Conservation (phyloP, 257 asterid genomes). For the Marsdenia floribunda region DNA sequence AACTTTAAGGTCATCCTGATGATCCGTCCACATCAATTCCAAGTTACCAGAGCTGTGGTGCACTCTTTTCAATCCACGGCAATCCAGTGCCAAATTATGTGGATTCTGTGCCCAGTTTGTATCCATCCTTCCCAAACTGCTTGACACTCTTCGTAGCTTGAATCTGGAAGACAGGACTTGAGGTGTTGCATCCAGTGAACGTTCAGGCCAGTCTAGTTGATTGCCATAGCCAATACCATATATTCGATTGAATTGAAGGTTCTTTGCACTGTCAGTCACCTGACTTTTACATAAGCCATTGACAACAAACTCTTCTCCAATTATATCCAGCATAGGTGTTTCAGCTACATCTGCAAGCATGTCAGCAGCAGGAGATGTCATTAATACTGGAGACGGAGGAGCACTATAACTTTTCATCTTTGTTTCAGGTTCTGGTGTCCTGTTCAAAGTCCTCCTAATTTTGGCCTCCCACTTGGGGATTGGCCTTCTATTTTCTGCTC, state of each 20-base stretch:
- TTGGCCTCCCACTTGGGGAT: conserved; percentile 78
- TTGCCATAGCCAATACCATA: conserved; percentile 25
- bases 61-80: conserved; percentile 46
- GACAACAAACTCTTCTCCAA: conserved; percentile 23
- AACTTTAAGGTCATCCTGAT: conserved; percentile 38
- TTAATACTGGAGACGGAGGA: conserved; percentile 76
- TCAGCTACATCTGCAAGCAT: conserved; percentile 49
- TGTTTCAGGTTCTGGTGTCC: conserved; percentile 43
- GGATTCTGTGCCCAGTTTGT: conserved; percentile 23
- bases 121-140: conserved; percentile 59
- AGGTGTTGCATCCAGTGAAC: conserved; percentile 56
- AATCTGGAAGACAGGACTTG: conserved; percentile 44
- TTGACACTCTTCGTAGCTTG: conserved; percentile 54
- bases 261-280: conserved; percentile 16
- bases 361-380: conserved; percentile 77
- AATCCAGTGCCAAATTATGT: conserved; percentile 21
- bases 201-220: conserved; percentile 86
- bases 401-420: conserved; percentile 72
- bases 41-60: conserved; percentile 66
- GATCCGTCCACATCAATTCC: conserved; percentile 41
- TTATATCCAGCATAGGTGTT: conserved; percentile 33
- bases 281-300: conserved; percentile 17
- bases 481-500: conserved; percentile 75
- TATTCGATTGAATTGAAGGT: conserved; percentile 28
- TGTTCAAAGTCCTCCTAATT: conserved; percentile 69